Evolutionary conservation across 352 stramenopile species (phyloP), one percentile per base, ranked within the genome.

Genomic region (Phytophthora constricta): DNA sequence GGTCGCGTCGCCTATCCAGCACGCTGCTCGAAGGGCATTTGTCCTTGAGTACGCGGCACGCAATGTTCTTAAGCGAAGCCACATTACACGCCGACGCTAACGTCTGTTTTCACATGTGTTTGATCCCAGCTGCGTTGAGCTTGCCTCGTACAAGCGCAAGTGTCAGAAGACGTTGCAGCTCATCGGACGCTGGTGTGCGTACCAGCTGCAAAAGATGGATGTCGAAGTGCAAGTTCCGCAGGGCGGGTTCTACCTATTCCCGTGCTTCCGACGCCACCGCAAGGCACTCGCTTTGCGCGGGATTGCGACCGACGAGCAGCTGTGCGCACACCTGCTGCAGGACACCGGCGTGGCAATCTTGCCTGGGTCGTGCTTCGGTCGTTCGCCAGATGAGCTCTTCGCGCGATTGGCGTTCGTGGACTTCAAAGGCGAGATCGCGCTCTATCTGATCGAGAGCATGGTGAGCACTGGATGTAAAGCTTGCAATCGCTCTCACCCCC

Each of bases 391-490:
- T 17, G 88, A 96, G 59, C 79, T 96, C 31, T 93, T 90, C 50
- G 86, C 82, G 23, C 86, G 89, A 0, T 75, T 96, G 33, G 89
- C 89, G 5, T 96, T 93, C 56, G 89, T 96, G 2, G 89, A 96
- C 63, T 96, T 96, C 51, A 94, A 96, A 62, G 89, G 89, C 52
- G 89, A 95, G 23, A 84, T 96, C 43, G 86, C 89, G 17, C 72
- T 96, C 46, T 96, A 96, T 49, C 62, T 95, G 1, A 92, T 96
- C 62, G 86, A 94, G 61, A 95, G 86, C 66, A 93, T 92, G 85
- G 86, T 95, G 72, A 63, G 51, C 58, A 14, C 51, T 10, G 22
- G 13, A 17, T 27, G 45, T 26, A 19, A 28, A 47, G 23, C 41
- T 7, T 27, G 19, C 23, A 20, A 14, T n/a, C n/a, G n/a, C n/a